Conservation (phyloP, 148 eudicot genomes). For the Euryodendron excelsum region DNA sequence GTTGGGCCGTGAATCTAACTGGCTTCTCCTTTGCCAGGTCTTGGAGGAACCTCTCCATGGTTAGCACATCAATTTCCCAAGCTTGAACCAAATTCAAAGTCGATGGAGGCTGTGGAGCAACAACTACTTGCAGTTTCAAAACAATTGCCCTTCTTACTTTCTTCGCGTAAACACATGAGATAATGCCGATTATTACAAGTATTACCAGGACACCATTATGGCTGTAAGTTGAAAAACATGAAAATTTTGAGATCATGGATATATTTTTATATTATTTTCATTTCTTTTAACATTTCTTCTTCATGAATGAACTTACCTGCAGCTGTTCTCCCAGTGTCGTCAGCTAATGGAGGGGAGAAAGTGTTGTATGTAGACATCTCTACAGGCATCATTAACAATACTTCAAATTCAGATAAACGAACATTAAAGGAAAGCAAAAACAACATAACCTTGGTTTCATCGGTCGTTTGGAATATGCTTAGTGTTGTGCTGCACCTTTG, state of each 20-base stretch:
- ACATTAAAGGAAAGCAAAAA: neutral
- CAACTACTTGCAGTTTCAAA: no score
- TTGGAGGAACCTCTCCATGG: conserved; percentile 2
- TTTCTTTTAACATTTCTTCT: no score
- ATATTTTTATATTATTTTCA: neutral
- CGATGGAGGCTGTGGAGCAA: neutral
- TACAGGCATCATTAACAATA: neutral
- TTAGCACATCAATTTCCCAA: neutral
- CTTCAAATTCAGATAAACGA: neutral
- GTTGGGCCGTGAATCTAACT: neutral
- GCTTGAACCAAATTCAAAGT: neutral
- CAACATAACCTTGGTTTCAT: neutral
- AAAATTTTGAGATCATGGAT: no score
- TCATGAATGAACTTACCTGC: no score
- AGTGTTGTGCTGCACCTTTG: no score
- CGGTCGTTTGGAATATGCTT: no score
- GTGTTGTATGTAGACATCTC: neutral
- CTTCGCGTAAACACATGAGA: neutral
- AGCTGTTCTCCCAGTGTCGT: neutral
- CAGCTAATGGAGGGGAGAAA: neutral
- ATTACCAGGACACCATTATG: neutral
- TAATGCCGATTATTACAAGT: neutral
- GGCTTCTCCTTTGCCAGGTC: neutral
- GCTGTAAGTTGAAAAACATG: neutral
- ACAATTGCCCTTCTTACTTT: neutral